These are phyloP conservation scores for Coemansia sp. DNA, from an alignment of 192 early-diverging fungal species.

Conservation along the genomic window DNA sequence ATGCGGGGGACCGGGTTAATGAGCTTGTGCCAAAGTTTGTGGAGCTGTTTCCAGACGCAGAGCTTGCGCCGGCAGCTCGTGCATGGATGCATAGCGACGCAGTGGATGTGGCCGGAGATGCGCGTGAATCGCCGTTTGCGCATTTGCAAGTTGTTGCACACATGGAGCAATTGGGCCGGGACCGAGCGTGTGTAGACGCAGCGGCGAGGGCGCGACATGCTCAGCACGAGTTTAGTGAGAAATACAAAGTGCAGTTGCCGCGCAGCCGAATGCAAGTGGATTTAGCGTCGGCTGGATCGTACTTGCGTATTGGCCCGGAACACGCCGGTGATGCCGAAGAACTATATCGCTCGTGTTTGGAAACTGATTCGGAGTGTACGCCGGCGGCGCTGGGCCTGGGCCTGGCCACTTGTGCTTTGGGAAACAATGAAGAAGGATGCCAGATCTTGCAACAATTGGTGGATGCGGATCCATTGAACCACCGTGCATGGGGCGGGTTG, in stretches of 20 bases:
- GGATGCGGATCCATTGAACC: slow-evolving; percentile 26
- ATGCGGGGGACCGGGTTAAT: background rate
- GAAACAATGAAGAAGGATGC: slow-evolving; percentile 59
- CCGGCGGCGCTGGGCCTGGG: slow-evolving; percentile 56
- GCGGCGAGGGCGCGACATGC: slow-evolving; percentile 19
- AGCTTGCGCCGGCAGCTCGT: slow-evolving; percentile 13
- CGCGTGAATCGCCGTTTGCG: slow-evolving; percentile 42
- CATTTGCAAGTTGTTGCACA: slow-evolving; percentile 21
- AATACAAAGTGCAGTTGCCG: slow-evolving; percentile 13
- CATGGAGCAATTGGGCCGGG: background rate
- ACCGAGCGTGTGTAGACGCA: slow-evolving; percentile 18
- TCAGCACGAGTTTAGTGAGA: slow-evolving; percentile 10
- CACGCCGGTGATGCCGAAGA: slow-evolving; percentile 57
- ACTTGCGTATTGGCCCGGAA: slow-evolving; percentile 58
- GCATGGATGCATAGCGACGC: slow-evolving; percentile 8
- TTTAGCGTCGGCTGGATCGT: slow-evolving; percentile 61
- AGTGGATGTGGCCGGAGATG: slow-evolving; percentile 1
- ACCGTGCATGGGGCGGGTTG: slow-evolving; percentile 65
- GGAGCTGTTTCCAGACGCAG: slow-evolving; percentile 15
- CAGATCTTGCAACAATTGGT: slow-evolving; percentile 59
- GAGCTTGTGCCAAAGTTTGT: slow-evolving; percentile 15
- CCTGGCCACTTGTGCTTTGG: slow-evolving; percentile 55
- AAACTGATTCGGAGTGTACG: slow-evolving; percentile 40
- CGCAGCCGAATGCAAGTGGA: slow-evolving; percentile 59
- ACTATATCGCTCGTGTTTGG: slow-evolving; percentile 59